Percentiles rank a stretch among this genome's conserved stretches.
These are phyloP conservation scores for Mitragyna speciosa DNA, from an alignment of 257 asterid genomes.

Conservation along the genomic window DNA sequence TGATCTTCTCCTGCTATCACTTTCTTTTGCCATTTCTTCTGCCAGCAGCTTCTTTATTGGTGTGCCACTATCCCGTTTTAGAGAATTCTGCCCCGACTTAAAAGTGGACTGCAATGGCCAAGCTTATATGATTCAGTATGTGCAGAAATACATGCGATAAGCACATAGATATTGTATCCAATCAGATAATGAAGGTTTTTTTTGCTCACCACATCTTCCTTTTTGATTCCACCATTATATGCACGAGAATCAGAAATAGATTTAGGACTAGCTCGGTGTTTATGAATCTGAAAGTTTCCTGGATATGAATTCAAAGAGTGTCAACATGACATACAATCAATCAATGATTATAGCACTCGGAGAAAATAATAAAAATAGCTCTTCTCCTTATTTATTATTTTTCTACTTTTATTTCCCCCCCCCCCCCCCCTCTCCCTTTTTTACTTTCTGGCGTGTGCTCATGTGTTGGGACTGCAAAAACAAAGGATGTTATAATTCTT, in stretches of 20 bases:
- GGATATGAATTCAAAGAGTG: constrained; percentile 32
- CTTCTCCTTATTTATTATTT: not conserved
- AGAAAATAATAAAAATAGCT: not conserved
- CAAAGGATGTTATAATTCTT: not conserved
- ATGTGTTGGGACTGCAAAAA: not conserved
- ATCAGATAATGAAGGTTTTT: not conserved
- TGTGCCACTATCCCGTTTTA: constrained; percentile 42
- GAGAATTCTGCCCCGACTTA: constrained; percentile 50
- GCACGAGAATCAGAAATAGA: constrained; percentile 49
- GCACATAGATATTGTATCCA: constrained; percentile 10
- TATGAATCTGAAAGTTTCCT: constrained; percentile 52
- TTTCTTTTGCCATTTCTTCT: constrained; percentile 72
- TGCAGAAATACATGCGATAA: constrained; percentile 1
- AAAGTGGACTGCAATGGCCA: constrained; percentile 44
- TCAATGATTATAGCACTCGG: not conserved
- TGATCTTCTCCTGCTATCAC: constrained; percentile 51
- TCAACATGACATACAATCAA: constrained; percentile 4
- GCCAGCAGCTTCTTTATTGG: constrained; percentile 75
- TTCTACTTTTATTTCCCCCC: not conserved
- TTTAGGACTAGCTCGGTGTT: constrained; percentile 47
- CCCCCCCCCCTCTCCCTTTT: too few species aligned
- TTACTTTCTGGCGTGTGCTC: not conserved
- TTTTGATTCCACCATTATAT: constrained; percentile 45
- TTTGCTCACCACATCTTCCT: constrained; percentile 49
- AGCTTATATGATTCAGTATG: constrained; percentile 13